Conservation (phyloP, 305 asterid species). For the Plantago lanceolata region DNA sequence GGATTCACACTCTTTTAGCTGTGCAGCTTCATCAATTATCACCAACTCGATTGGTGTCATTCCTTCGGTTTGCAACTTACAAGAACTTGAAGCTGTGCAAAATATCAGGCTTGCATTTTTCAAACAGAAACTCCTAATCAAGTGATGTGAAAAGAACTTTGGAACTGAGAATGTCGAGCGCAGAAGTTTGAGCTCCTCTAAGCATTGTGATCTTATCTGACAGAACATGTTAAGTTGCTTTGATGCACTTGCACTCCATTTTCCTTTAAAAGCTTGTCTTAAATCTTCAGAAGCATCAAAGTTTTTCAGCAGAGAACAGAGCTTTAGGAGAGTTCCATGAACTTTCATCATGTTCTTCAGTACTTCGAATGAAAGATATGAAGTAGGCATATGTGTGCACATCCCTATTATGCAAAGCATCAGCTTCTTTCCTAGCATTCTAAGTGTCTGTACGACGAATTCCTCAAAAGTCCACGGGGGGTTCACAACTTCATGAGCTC, state of each 20-base stretch:
- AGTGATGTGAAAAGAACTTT: background rate
- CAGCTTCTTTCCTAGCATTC: background rate
- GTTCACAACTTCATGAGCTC: background rate
- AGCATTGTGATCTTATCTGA: conserved; percentile 24
- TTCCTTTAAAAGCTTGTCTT: background rate
- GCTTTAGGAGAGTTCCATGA: conserved; percentile 24
- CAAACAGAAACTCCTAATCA: conserved; percentile 38
- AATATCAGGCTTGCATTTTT: conserved; percentile 40
- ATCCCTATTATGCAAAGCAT: background rate
- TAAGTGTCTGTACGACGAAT: conserved; percentile 31
- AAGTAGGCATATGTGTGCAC: background rate
- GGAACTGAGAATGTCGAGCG: conserved; percentile 25
- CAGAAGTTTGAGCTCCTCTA: conserved; percentile 29
- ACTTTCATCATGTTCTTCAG: conserved; percentile 28
- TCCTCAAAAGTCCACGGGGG: conserved; percentile 35
- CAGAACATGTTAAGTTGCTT: conserved; percentile 6
- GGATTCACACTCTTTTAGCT: conserved; percentile 71
- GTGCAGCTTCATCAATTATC: conserved; percentile 81
- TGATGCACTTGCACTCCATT: conserved; percentile 3
- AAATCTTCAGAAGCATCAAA: background rate
- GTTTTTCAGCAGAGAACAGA: background rate
- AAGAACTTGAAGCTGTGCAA: conserved; percentile 65
- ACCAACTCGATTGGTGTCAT: conserved; percentile 39
- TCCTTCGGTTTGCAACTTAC: conserved; percentile 31
- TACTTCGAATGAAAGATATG: conserved; percentile 22